Conservation (phyloP, 768 basidiomycete genomes). For the Pleurotus platypus region DNA sequence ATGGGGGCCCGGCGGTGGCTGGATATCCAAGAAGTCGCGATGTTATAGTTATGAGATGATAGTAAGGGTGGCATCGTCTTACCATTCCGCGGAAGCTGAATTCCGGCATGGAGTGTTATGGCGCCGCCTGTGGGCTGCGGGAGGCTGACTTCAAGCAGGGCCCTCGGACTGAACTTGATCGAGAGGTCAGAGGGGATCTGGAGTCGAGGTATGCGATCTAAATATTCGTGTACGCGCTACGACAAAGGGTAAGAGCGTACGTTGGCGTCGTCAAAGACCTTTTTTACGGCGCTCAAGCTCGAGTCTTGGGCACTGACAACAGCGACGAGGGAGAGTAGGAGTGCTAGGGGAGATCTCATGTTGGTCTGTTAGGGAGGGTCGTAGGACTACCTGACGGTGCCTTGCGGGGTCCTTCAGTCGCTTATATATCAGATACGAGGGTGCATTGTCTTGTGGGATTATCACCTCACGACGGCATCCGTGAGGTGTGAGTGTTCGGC, state of each 20-base stretch:
- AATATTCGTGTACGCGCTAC: background rate
- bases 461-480: no score
- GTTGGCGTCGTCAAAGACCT: constrained; percentile 24
- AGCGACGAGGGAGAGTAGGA: background rate
- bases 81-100: constrained; percentile 31
- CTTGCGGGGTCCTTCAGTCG: no score
- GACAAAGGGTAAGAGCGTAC: constrained; percentile 13
- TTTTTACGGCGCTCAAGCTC: constrained; percentile 22
- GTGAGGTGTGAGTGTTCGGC: no score
- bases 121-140: constrained; percentile 23
- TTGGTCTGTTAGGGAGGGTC: background rate
- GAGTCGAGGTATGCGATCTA: background rate
- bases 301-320: constrained; percentile 24
- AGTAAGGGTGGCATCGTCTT: constrained; percentile 1
- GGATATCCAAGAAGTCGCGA: background rate
- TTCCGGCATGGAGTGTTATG: constrained; percentile 30
- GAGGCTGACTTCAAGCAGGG: constrained; percentile 31
- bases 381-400: no score
- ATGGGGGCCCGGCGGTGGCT: constrained; percentile 36
- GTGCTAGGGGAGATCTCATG: background rate
- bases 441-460: no score
- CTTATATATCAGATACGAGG: no score
- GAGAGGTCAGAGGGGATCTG: constrained; percentile 29
- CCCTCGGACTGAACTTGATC: constrained; percentile 29
- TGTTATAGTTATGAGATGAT: background rate